Evolutionary conservation across 257 asterid genomes (phyloP), one percentile per base, ranked within the genome.

Genomic region (Mentha longifolia): DNA sequence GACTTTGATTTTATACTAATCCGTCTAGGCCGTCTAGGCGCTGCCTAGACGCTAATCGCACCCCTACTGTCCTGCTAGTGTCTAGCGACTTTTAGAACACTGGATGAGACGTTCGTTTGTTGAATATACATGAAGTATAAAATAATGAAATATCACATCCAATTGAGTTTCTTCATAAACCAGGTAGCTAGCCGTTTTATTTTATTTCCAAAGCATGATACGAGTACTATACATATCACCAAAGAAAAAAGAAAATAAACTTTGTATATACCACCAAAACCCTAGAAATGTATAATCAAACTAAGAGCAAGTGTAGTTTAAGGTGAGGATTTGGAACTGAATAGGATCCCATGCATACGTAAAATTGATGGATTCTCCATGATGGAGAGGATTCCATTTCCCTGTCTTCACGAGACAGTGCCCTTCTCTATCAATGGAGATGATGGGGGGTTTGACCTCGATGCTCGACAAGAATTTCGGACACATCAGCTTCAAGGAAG

Each of bases 261-360:
- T 22, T 22, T 22, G 2, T 22, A 22, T 22, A 22, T 22, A 22
- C 25, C 25, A 22, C 25, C 56, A 25, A 7, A 59, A 16, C 30
- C 25, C n/a, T 33, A 33, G 1, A 11, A 11, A 1, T 13, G 2
- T 1, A 56, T 22, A 6, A 14, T 10, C 5, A 3, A 42, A 2
- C 16, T 61, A 61, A 10, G 67, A 11, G 67, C 67, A 61, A 61
- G 33, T 1, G 6, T 61, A 11, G 2, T 39, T 37, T 0, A 61
- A 61, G 33, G 3, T 10, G 4, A 61, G 7, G 16, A 42, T 9
- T 11, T 61, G 67, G 17, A 61, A 39, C 3, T 61, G 51, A 39
- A 61, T 61, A 2, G 67, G 67, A 19, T 61, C 67, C 67, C 67
- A 61, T 37, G 67, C 67, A 61, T 61, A 61, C 33, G 17, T 61